A percentile compares a stretch with the other conserved stretches of the same genome.
Evolutionary conservation across 1,284 basidiomycete species (phyloP).

Genomic region (Leccinum angustisporum): DNA sequence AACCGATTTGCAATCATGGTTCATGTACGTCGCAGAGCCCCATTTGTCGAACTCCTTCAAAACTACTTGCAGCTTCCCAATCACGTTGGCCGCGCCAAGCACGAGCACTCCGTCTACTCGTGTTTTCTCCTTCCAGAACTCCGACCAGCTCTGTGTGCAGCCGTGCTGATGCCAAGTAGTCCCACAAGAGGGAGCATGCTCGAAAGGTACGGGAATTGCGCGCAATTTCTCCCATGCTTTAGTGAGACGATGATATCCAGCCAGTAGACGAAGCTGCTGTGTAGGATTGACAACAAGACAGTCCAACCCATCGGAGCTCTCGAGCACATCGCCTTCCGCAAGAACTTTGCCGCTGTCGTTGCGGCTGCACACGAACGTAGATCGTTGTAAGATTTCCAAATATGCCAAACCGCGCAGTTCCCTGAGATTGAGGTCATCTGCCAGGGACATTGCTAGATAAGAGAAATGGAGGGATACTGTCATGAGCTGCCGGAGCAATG

Average conservation of each 20-base stretch:
- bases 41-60: slow-evolving; percentile 63
- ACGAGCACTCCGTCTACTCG: slow-evolving; percentile 55
- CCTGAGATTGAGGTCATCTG: slow-evolving; percentile 61
- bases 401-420: slow-evolving; percentile 61
- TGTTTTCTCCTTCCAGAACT: slow-evolving; percentile 72
- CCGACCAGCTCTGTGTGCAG: slow-evolving; percentile 63
- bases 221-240: slow-evolving; percentile 62
- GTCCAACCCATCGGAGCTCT: slow-evolving; percentile 39
- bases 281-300: slow-evolving; percentile 47
- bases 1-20: slow-evolving; percentile 60
- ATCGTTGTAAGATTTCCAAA: slow-evolving; percentile 65
- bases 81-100: slow-evolving; percentile 58
- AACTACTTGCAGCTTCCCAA: slow-evolving; percentile 58
- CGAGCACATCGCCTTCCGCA: slow-evolving; percentile 32
- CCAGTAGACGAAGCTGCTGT: slow-evolving; percentile 62
- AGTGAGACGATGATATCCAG: slow-evolving; percentile 65
- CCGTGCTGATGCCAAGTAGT: slow-evolving; percentile 68
- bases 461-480: slow-evolving; percentile 56
- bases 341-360: slow-evolving; percentile 14
- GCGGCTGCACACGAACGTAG: slow-evolving; percentile 41
- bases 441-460: slow-evolving; percentile 65
- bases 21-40: slow-evolving; percentile 71
- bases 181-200: slow-evolving; percentile 58
- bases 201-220: slow-evolving; percentile 50
- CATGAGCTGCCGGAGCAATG: slow-evolving; percentile 59